Evolutionary conservation across 1,139 yeast genomes (phyloP), one percentile per base, ranked within the genome.

Genomic region (Suhomyces panamericanus): DNA sequence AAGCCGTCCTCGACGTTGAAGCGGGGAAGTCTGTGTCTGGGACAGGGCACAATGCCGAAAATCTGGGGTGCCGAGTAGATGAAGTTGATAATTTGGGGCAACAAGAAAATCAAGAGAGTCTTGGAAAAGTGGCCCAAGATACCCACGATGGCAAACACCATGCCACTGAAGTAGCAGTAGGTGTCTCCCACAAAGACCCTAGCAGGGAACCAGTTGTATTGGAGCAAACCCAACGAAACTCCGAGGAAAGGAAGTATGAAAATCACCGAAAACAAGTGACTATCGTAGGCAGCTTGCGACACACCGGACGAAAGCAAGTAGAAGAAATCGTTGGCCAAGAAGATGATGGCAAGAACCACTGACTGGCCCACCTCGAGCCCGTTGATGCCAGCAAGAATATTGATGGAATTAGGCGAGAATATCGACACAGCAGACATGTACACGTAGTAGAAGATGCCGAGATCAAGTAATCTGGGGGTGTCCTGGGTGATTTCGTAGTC

Each of bases 61-160:
- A 93, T 67, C 65, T 93, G 99, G 3, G 99, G 99, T 6, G 83
- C 80, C 1, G 96, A 88, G 64, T 90, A 93, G 13, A 88, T 51
- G 55, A 95, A 95, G 62, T 93, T 93, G 66, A 89, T 67, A 42
- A 93, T 87, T 66, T 93, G 99, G 1, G 98, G 98, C 31, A 88
- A 69, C 62, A 93, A 85, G 62, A 93, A 85, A 32, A 91, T 67
- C 63, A 93, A 70, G 55, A 93, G 73, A 0, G 99, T 93, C 66
- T 93, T 93, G 39, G 97, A 88, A 63, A 91, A 95, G 68, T 93
- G 99, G 1, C 98, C 98, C 49, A 89, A 77, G 35, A 93, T 95
- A 3, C 98, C 98, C 24, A 89, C 96, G 32, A 91, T 95, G 0
- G 98, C 99, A 66, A 93, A 91, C 1, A 93, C 96, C 99, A 93